Percentiles rank a stretch among this genome's conserved stretches.
Evolutionary conservation across 352 stramenopile species (phyloP).

Genomic region (Pythium brachiatum): DNA sequence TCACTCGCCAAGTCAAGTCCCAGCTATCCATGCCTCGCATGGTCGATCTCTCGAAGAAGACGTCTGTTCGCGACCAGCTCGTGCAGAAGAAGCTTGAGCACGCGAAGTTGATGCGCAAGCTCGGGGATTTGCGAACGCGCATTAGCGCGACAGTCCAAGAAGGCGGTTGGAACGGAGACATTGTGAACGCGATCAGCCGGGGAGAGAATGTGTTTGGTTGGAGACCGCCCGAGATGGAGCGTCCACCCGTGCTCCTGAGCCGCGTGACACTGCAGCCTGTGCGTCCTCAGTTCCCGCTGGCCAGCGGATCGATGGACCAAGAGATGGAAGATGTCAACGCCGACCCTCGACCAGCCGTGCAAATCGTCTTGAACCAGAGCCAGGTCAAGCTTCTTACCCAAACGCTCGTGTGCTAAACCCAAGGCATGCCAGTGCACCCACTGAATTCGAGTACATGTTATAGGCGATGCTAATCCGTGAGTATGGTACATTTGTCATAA

Average conservation of each 20-base stretch:
- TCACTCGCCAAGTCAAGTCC: conserved; percentile 52
- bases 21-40: conserved; percentile 66
- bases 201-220: conserved; percentile 77
- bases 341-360: conserved; percentile 2
- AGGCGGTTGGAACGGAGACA: conserved; percentile 55
- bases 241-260: conserved; percentile 51
- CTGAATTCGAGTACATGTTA: neutral
- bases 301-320: conserved; percentile 7
- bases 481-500: too few species aligned
- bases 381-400: conserved; percentile 21
- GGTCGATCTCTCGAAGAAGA: conserved; percentile 46
- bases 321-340: conserved; percentile 22
- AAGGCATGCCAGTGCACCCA: too few species aligned
- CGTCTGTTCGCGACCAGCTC: conserved; percentile 40
- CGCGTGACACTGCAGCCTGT: conserved; percentile 45
- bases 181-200: conserved; percentile 53
- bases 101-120: conserved; percentile 36
- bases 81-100: conserved; percentile 49
- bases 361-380: conserved; percentile 20
- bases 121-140: conserved; percentile 42
- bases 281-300: neutral
- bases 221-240: conserved; percentile 70
- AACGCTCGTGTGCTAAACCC: conserved; percentile 20
- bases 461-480: too few species aligned
- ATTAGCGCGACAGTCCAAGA: conserved; percentile 41